Base-by-base conservation (phyloP, 169 alveolate genomes). In the Miamiensis avidus region DNA sequence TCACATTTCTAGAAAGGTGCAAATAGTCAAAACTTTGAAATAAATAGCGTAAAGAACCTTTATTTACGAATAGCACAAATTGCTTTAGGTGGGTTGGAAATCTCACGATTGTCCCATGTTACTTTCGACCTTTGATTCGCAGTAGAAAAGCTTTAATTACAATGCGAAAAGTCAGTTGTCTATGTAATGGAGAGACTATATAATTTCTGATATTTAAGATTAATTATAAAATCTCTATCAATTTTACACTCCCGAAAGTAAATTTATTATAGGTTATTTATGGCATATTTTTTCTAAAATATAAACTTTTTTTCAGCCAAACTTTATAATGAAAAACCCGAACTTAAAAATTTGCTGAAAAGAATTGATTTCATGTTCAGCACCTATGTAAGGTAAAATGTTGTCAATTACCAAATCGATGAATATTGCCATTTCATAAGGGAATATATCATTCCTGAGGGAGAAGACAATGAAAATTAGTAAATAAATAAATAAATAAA, bases 321-420 rank as follows among this genome's bases (percentile, higher is more conserved):
- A n/a, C n/a, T n/a, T n/a, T n/a, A n/a, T n/a, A n/a, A n/a, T n/a
- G n/a, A 49, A 4, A 11, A 4, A 4, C 20, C 69, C 32, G 90
- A 86, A n/a, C 32, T 86, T 26, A 31, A 86, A 34, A 73, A 34
- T 28, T 75, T 86, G 25, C 31, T 86, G 0, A 86, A 72, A 0
- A 86, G 82, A 75, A 86, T 86, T 76, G 87, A 86, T 64, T 86
- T 74, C 29, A 86, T 86, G 86, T 86, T 86, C 81, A 81, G 75
- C 29, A 32, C 49, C 31, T 81, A 81, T 34, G 31, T 86, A 0
- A 69, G 83, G 65, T 76, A 86, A n/a, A 81, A 81, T 31, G 84
- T 86, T n/a, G 86, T 86, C 0, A 77, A 75, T 33, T 75, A 86
- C 29, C 79, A 86, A 81, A 34, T 83, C 26, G 15, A 65, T 33